Base-by-base conservation (phyloP, 768 basidiomycete species). In the Lentinula aciculospora region DNA sequence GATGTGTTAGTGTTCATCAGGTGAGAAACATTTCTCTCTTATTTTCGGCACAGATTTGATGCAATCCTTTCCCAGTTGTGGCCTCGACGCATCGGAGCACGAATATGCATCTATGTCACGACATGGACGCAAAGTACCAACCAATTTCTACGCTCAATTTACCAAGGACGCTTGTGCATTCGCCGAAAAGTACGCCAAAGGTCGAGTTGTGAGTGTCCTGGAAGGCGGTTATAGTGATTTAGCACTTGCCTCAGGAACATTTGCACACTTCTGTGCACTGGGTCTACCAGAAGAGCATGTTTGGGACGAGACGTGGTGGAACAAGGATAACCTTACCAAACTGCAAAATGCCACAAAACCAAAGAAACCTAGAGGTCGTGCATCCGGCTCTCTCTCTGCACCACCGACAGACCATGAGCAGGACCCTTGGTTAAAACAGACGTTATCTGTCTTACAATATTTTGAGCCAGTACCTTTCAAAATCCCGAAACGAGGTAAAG, bases 221-320 rank as follows among this genome's bases (percentile, higher is more conserved):
- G 96, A 99, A 72, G 96, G 96, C 1, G 96, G 95, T 1, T 98
- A 98, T 66, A 92, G 91, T 63, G 94, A 98, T 68, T 80, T 88
- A 5, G 94, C 96, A 0, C 75, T 98, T 56, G 84, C 76, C 5
- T 93, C 89, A 61, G 96, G 89, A 0, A 80, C 86, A 0, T 83
- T 94, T 81, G 89, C 93, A 0, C 89, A 94, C 67, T 69, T 96
- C 1, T 73, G 74, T 6, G 95, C 94, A 3, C 71, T 98, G 21
- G 1, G 77, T 74, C 45, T 67, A 62, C 47, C 48, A 56, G 23
- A 68, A 72, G 31, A 13, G 4, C n/a, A 25, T 29, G 36, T 31
- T 3, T 46, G 34, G 15, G 67, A 70, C 36, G 63, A 65, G 7
- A 73, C 64, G 4, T 92, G 90, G 89, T 93, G 91, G 90, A 71